Base-by-base conservation (phyloP, 192 early-diverging fungal genomes). In the Coemansia sp. region DNA sequence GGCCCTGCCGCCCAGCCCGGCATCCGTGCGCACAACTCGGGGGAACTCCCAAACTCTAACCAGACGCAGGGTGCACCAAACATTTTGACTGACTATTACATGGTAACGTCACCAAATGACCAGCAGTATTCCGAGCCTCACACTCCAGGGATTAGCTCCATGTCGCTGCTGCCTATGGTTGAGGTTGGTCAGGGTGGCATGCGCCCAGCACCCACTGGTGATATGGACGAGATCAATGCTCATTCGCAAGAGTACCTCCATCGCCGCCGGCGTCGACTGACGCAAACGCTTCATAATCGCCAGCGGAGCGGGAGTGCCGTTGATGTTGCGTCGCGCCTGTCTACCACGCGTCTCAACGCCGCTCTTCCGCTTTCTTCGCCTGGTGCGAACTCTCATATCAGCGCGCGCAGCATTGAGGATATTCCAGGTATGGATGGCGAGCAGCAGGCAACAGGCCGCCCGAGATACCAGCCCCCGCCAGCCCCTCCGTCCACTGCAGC, bases 221-320 rank as follows among this genome's bases (percentile, higher is more conserved):
- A 76, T 43, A 76, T 76, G 66, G 72, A 76, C 15, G 72, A 68
- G 23, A 59, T 68, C 7, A 68, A 64, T 36, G 66, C 72, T 11
- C 65, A 76, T 14, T 76, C 72, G 50, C 72, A 76, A 37, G 65
- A 76, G 40, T 76, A 76, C 18, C 55, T 76, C 18, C 62, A 68
- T 31, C 61, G 72, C 22, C 72, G 72, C 8, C 52, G 72, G 8
- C 72, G 72, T 14, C 61, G 72, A 8, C 58, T 76, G 31, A 76
- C 72, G 13, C 72, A 76, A 48, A 76, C 65, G 23, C 48, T 67
- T 46, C 72, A 76, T 36, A 76, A 76, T 45, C 72, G 72, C 22
- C 66, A 76, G 51, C 72, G 72, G 27, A 76, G 72, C 33, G 62
- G 72, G 13, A 68, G 72, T 39, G 48, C 54, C 3, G 54, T 42